Evolutionary conservation across 495 filamentous ascomycete species (phyloP).

Genomic region (Aspergillus leporis): DNA sequence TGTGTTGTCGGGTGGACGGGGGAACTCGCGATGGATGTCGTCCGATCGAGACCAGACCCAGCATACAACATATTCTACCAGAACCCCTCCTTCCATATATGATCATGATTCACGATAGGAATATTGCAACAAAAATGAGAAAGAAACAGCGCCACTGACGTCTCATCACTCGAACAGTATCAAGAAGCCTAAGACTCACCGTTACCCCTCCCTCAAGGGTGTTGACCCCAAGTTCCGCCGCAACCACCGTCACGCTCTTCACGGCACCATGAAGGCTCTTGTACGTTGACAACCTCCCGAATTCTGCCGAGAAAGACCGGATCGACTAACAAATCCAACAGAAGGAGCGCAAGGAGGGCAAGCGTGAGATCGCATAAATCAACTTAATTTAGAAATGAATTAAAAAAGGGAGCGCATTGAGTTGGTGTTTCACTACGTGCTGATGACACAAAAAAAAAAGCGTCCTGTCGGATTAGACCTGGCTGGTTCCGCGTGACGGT

Average conservation of each 20-base stretch:
- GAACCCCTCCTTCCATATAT: background rate
- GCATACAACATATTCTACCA: background rate
- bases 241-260: conserved; percentile 98
- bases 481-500: conserved; percentile 19
- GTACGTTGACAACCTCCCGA: conserved; percentile 57
- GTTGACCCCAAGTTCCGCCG: conserved; percentile 99
- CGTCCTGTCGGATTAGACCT: conserved; percentile 18
- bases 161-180: conserved; percentile 62
- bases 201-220: conserved; percentile 98
- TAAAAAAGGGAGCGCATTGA: conserved; percentile 40
- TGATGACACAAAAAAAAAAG: conserved; percentile 36
- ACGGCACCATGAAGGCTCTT: conserved; percentile 96
- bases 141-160: conserved; percentile 35
- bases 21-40: background rate
- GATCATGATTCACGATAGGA: conserved; percentile 6
- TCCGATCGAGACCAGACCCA: conserved; percentile 2
- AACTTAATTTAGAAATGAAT: conserved; percentile 29
- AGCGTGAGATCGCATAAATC: conserved; percentile 83
- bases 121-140: conserved; percentile 10
- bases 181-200: conserved; percentile 99
- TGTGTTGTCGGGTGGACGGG: conserved; percentile 12
- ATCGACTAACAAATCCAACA: conserved; percentile 55
- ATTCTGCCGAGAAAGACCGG: background rate
- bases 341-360: conserved; percentile 98
- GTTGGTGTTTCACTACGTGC: conserved; percentile 41